Percentiles rank a stretch among this genome's conserved stretches.
Evolutionary conservation across 2,329 filamentous ascomycete species (phyloP).

Genomic region (Alternaria viburni): DNA sequence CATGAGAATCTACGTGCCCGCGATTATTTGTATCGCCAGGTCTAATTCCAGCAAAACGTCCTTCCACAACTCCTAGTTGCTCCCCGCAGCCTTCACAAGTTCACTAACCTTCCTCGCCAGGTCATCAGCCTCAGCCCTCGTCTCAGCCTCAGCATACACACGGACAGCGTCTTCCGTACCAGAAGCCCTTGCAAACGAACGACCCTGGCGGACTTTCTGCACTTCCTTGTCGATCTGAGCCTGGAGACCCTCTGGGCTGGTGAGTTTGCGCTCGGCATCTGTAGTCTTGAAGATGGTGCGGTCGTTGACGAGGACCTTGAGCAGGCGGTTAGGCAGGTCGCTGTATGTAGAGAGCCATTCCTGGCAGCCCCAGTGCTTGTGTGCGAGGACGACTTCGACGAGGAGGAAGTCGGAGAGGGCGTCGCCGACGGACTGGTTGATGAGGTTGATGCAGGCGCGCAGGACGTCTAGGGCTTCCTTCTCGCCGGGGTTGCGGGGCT

Average conservation of each 20-base stretch:
- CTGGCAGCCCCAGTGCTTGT: slow-evolving; percentile 88
- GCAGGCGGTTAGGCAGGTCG: slow-evolving; percentile 93
- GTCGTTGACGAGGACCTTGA: slow-evolving; percentile 87
- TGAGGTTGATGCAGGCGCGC: slow-evolving; percentile 81
- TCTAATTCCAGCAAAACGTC: background rate
- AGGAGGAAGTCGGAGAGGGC: slow-evolving; percentile 95
- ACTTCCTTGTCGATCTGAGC: slow-evolving; percentile 85
- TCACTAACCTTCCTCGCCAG: slow-evolving; percentile 82
- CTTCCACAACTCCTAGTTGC: slow-evolving; percentile 7
- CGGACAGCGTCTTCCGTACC: slow-evolving; percentile 96
- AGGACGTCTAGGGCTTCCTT: slow-evolving; percentile 88
- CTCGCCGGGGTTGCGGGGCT: slow-evolving; percentile 90
- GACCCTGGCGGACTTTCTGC: slow-evolving; percentile 86
- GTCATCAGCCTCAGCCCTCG: slow-evolving; percentile 87
- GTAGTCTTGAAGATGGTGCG: slow-evolving; percentile 90
- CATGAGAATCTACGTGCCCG: background rate
- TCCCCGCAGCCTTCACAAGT: slow-evolving; percentile 64
- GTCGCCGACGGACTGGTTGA: slow-evolving; percentile 98
- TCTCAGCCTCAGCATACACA: slow-evolving; percentile 94
- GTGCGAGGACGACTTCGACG: slow-evolving; percentile 92
- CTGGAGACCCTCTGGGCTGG: slow-evolving; percentile 79
- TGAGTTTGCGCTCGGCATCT: slow-evolving; percentile 88
- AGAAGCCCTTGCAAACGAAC: slow-evolving; percentile 89
- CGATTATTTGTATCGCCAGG: background rate
- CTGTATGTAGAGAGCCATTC: slow-evolving; percentile 94